Percentiles rank a stretch among this genome's conserved stretches.
Evolutionary conservation across 768 basidiomycete species (phyloP).

Genomic region (Mycena vitilis): DNA sequence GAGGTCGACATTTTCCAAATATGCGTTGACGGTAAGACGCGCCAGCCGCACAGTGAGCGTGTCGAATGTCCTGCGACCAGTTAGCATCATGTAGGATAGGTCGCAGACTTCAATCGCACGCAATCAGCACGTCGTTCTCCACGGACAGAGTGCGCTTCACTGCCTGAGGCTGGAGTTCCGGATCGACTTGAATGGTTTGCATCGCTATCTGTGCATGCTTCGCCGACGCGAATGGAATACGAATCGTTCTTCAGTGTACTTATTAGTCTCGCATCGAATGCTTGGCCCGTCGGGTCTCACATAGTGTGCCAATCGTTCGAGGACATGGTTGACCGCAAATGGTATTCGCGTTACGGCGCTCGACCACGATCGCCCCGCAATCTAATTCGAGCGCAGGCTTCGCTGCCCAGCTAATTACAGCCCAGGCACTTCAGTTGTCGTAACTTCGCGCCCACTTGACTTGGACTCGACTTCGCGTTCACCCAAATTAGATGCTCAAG

Average conservation of each 20-base stretch:
- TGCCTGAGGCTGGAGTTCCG: constrained; percentile 83
- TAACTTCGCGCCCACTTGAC: constrained; percentile 14
- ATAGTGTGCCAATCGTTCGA: constrained; percentile 42
- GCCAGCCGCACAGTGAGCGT: constrained; percentile 89
- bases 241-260: constrained; percentile 60
- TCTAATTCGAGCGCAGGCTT: background rate
- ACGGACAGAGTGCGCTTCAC: constrained; percentile 80
- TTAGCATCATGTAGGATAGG: background rate
- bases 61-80: constrained; percentile 67
- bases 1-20: constrained; percentile 90
- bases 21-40: constrained; percentile 85
- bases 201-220: constrained; percentile 86
- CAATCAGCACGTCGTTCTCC: constrained; percentile 75
- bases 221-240: constrained; percentile 80
- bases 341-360: constrained; percentile 8
- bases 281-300: constrained; percentile 31
- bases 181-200: constrained; percentile 87
- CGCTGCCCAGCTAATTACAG: background rate
- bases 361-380: background rate
- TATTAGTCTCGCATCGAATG: constrained; percentile 30
- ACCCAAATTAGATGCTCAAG: background rate
- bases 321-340: constrained; percentile 29
- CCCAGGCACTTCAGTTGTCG: background rate
- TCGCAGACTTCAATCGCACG: constrained; percentile 63
- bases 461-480: background rate